A percentile compares a stretch with the other conserved stretches of the same genome.
These are phyloP conservation scores for Colletotrichum acutatum DNA, from an alignment of 2,329 filamentous ascomycete genomes.

Conservation along the genomic window DNA sequence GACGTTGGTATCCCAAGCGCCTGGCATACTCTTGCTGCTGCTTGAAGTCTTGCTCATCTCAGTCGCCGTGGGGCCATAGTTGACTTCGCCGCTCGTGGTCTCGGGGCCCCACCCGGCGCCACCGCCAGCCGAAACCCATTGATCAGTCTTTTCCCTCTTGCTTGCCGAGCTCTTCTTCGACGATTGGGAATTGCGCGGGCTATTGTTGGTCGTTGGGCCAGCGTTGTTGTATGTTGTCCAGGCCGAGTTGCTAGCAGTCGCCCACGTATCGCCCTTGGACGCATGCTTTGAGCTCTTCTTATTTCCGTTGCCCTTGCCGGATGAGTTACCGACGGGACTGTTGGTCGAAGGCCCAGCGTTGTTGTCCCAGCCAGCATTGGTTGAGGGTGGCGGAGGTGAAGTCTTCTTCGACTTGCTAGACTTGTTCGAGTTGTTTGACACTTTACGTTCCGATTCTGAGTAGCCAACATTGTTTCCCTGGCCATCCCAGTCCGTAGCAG, in stretches of 20 bases:
- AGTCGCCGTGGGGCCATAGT: constrained; percentile 20
- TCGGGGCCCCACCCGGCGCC: constrained; percentile 28
- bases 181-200: constrained; percentile 17
- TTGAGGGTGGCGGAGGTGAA: not conserved
- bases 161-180: constrained; percentile 14
- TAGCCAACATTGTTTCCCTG: constrained; percentile 33
- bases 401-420: constrained; percentile 12
- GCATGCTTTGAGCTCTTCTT: constrained; percentile 13
- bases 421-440: constrained; percentile 9
- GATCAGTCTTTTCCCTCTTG: constrained; percentile 7
- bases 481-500: constrained; percentile 11
- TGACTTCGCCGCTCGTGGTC: constrained; percentile 9
- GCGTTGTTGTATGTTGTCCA: constrained; percentile 24
- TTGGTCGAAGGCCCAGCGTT: constrained; percentile 34
- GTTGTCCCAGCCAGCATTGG: constrained; percentile 32
- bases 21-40: constrained; percentile 36
- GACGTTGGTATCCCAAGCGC: constrained; percentile 23
- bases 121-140: not conserved
- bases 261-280: constrained; percentile 5
- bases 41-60: constrained; percentile 27
- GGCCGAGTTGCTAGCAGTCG: constrained; percentile 14
- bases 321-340: constrained; percentile 7
- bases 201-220: constrained; percentile 20
- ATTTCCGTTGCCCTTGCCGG: constrained; percentile 25
- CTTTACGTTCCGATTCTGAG: not conserved